A percentile compares a stretch with the other conserved stretches of the same genome.
These are phyloP conservation scores for Orbilia blumenaviensis DNA, from an alignment of 2,329 filamentous ascomycete genomes.

Conservation along the genomic window DNA sequence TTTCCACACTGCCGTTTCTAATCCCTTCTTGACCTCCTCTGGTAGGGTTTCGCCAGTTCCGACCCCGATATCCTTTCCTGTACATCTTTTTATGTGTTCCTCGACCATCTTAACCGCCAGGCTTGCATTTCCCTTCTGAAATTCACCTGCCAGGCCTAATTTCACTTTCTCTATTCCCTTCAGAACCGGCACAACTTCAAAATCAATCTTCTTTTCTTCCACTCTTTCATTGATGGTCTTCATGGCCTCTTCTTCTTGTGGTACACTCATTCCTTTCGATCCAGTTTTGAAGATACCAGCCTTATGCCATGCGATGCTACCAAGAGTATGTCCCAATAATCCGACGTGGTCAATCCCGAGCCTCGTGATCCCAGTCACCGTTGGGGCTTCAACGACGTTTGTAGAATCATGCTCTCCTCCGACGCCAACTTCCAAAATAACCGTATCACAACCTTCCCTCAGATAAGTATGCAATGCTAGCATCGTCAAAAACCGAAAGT, in stretches of 20 bases:
- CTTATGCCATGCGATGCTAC: constrained; percentile 91
- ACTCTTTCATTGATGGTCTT: constrained; percentile 71
- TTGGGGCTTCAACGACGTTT: constrained; percentile 78
- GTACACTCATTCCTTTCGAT: constrained; percentile 71
- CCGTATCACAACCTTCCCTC: constrained; percentile 76
- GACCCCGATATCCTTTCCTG: constrained; percentile 61
- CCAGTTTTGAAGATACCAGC: constrained; percentile 81
- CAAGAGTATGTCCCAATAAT: constrained; percentile 80
- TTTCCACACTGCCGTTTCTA: constrained; percentile 74
- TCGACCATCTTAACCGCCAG: constrained; percentile 68
- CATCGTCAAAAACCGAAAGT: constrained; percentile 90
- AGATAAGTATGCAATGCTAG: constrained; percentile 87
- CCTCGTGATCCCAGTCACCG: constrained; percentile 77
- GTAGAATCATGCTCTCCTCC: constrained; percentile 94
- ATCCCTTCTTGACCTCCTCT: constrained; percentile 70
- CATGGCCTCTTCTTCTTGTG: constrained; percentile 67
- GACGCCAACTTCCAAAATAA: constrained; percentile 91
- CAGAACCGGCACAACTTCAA: constrained; percentile 63
- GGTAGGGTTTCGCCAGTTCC: constrained; percentile 65
- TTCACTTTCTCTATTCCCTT: constrained; percentile 57
- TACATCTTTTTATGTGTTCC: constrained; percentile 66
- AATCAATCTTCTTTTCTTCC: constrained; percentile 65
- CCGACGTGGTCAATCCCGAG: constrained; percentile 85
- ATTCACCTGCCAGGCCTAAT: constrained; percentile 64
- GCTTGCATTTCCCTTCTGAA: constrained; percentile 70